Evolutionary conservation across 2,329 filamentous ascomycete species (phyloP), one percentile per base, ranked within the genome.

Genomic region (Davidsoniella neocaledoniae): DNA sequence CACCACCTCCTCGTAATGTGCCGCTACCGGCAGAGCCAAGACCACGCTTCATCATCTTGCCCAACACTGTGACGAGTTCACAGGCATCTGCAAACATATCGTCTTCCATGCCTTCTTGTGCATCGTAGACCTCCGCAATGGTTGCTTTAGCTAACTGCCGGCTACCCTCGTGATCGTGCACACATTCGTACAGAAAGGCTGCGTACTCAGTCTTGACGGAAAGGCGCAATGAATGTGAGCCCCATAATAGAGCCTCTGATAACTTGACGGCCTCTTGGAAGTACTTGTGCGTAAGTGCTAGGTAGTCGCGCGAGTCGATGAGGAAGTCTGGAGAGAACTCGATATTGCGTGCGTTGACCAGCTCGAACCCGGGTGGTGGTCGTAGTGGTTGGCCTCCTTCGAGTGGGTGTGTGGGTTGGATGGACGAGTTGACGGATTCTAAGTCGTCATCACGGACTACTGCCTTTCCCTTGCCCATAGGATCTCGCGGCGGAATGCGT

Each of bases 71-170:
- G 7, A 96, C 88, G 10, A 95, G 72, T 58, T 90, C 83, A 52
- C 86, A 87, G 0, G 88, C 86, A 62, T 96, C 91, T 56, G 83
- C 78, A 61, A 95, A 98, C 70, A 91, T 93, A 56, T 93, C 86
- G 59, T 96, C 88, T 53, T 93, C 86, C 78, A 96, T 90, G 17
- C 85, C 86, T 63, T 95, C 88, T 48, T 83, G 79, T 1, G 87
- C 86, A 51, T 87, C 83, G 61, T 95, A 95, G 1, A 95, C 90
- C 58, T 94, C 86, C 40, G 83, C 75, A 54, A 96, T 91, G 2
- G 88, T 86, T 37, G 80, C 74, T 58, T 85, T 82, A 9, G 91
- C 90, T 12, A 95, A 64, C 49, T 76, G 74, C 29, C 88, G 75
- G 47, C 86, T 87, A 36, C 71, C 77, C 19, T 88, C 80, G 43